Percentiles rank a stretch among this genome's conserved stretches.
phyloP scores from a whole-genome alignment of 2,329 filamentous ascomycete genomes.

The Claviceps citrina region DNA sequence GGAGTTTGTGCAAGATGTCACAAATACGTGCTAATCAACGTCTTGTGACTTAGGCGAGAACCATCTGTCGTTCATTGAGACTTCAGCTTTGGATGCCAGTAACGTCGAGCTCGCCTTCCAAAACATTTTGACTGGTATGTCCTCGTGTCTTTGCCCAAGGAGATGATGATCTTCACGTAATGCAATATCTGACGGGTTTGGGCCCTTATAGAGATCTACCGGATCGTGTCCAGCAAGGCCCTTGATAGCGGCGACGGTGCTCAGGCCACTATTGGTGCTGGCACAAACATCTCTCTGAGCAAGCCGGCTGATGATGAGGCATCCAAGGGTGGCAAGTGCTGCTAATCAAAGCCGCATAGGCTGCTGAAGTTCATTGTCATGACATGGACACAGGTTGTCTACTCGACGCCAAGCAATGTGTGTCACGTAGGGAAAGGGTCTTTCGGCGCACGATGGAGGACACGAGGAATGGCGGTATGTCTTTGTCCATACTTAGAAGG shows the following conservation, averaged over 20 bases:
- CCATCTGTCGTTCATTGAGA: slow-evolving; percentile 98
- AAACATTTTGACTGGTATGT: slow-evolving; percentile 91
- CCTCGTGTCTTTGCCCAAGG: not conserved
- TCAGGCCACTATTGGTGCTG: slow-evolving; percentile 64
- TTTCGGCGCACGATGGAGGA: slow-evolving; percentile 17
- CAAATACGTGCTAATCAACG: slow-evolving; percentile 3
- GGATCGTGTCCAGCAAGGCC: slow-evolving; percentile 95
- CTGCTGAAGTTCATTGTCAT: not conserved
- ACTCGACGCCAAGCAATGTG: slow-evolving; percentile 19
- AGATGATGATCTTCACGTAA: not conserved
- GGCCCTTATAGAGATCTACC: slow-evolving; percentile 71
- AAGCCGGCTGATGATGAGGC: slow-evolving; percentile 64
- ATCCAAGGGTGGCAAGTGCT: slow-evolving; percentile 69
- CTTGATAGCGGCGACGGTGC: slow-evolving; percentile 76
- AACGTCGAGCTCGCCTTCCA: slow-evolving; percentile 99
- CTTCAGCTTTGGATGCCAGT: slow-evolving; percentile 93
- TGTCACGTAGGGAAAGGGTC: slow-evolving; percentile 17
- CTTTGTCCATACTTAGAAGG: slow-evolving; percentile 23
- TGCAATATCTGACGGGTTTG: slow-evolving; percentile 1
- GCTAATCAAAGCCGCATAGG: slow-evolving; percentile 34
- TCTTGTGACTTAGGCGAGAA: slow-evolving; percentile 59
- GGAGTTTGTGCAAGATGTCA: not conserved
- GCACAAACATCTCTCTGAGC: slow-evolving; percentile 74
- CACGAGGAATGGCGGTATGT: slow-evolving; percentile 21
- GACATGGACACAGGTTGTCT: slow-evolving; percentile 18